Conservation (phyloP, 1,139 yeast species). For the Lodderomyces jiufengensis region DNA sequence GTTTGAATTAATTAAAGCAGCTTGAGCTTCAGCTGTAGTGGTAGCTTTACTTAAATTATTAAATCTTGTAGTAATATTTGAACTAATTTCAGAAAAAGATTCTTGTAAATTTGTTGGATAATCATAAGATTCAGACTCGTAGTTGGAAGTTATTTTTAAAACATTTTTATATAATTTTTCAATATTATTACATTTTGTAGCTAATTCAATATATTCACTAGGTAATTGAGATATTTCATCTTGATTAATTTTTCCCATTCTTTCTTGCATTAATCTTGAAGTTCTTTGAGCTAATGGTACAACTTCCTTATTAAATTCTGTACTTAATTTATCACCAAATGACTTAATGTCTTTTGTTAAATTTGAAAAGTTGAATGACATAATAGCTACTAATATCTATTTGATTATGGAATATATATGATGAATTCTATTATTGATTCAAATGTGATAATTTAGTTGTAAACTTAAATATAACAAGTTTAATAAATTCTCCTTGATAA, state of each 20-base stretch:
- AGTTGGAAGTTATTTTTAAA: constrained; percentile 65
- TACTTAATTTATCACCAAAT: constrained; percentile 36
- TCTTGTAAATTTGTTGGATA: constrained; percentile 79
- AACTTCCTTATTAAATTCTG: constrained; percentile 45
- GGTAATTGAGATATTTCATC: constrained; percentile 83
- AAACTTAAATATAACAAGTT: no score
- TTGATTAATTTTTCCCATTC: constrained; percentile 61
- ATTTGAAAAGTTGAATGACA: constrained; percentile 46
- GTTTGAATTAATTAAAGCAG: constrained; percentile 58
- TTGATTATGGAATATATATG: not conserved
- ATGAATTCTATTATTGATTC: no score
- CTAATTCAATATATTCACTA: constrained; percentile 73
- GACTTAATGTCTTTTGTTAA: constrained; percentile 41
- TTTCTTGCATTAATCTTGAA: constrained; percentile 73
- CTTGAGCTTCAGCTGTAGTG: constrained; percentile 80
- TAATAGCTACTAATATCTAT: constrained; percentile 10
- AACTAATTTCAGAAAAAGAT: constrained; percentile 70
- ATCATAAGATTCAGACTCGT: constrained; percentile 78
- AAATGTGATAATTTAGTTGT: no score
- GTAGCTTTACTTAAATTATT: constrained; percentile 70
- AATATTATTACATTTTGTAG: constrained; percentile 70
- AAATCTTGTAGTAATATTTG: constrained; percentile 63
- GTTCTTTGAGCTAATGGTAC: constrained; percentile 78
- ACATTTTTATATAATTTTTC: constrained; percentile 70
- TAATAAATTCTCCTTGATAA: constrained; percentile 1